Evolutionary conservation across 2,329 filamentous ascomycete genomes (phyloP), one percentile per base, ranked within the genome.

Genomic region (Trichophyton verrucosum): DNA sequence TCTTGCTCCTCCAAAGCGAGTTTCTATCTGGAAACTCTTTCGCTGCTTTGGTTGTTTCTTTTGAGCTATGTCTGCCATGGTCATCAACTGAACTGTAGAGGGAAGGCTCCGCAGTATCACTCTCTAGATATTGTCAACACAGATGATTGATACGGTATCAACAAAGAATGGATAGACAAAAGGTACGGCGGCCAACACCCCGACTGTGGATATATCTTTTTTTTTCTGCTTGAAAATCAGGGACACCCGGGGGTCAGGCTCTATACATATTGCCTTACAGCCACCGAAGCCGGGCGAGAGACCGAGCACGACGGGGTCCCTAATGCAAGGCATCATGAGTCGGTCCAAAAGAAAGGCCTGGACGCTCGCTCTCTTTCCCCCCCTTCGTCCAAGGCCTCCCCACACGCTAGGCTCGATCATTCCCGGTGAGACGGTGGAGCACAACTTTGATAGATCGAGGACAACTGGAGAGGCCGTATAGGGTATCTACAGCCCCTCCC

Each of bases 21-120:
- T 58, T 46, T 58, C 56, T 42, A 58, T 58, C 56, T 58, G 36
- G 38, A 58, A 58, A 20, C 56, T 46, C 56, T 46, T 42, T 40
- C 56, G 56, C 13, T 30, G 56, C 24, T 58, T 58, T 17, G 56
- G 33, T 5, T 27, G 7, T 42, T 42, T n/a, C 11, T 27, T 24
- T n/a, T 42, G 56, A 36, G 36, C 33, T 36, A 9, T 15, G 56
- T 58, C 56, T n/a, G 56, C 56, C 56, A 44, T 58, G 49, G n/a
- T 55, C 30, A 13, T 15, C 40, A 44, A 44, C n/a, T 17, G 13
- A 49, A 24, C 17, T 27, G n/a, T 17, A 20, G 44, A 9, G n/a
- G n/a, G 15, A 8, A 47, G 22, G 22, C 20, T 49, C 46, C 22
- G 46, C 22, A 49, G 13, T 30, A 27, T n/a, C 46, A 24, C 46